Base-by-base conservation (phyloP, 352 stramenopile species). In the Phytophthora lateralis region DNA sequence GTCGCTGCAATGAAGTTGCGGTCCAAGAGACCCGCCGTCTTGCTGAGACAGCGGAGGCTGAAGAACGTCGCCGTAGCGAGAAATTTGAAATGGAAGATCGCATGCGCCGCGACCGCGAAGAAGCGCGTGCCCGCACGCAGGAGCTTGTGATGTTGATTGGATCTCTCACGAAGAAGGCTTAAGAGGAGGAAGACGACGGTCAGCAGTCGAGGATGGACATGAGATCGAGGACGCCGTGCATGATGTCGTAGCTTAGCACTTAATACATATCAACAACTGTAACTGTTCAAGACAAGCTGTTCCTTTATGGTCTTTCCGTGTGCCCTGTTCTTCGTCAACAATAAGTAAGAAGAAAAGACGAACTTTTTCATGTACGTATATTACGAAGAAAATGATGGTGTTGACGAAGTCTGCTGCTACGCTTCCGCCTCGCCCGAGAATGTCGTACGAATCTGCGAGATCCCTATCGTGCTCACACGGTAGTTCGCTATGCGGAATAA, bases 401-500 rank as follows among this genome's bases (percentile, higher is more conserved):
- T 20, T 14, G 34, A 24, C 21, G 21, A 24, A 24, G 21, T 24
- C 21, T 24, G 21, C 21, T 24, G 21, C 21, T 24, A 24, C 21
- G 18, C 18, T n/a, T 56, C 34, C 21, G 47, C 37, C 0, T 24
- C 49, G 6, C 34, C 35, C 21, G 20, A 8, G 24, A 56, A 56
- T 11, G 49, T 38, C 12, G 49, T 42, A 4, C 29, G 45, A 10
- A 52, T 52, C n/a, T 52, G 45, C 20, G 27, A 52, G 1, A 52
- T 52, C 3, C 26, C 24, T 3, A 42, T 62, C 29, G 38, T 80
- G 0, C 57, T 2, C 18, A 47, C 41, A 32, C 41, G 41, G 41
- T 27, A 45, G 32, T 45, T 73, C 8, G 49, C 54, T 8, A 57
- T 29, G 20, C 47, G 11, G 17, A 55, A 55, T 1, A 37, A 10